Conservation (phyloP, 192 early-diverging fungal genomes). For the Umbelopsis sp. region DNA sequence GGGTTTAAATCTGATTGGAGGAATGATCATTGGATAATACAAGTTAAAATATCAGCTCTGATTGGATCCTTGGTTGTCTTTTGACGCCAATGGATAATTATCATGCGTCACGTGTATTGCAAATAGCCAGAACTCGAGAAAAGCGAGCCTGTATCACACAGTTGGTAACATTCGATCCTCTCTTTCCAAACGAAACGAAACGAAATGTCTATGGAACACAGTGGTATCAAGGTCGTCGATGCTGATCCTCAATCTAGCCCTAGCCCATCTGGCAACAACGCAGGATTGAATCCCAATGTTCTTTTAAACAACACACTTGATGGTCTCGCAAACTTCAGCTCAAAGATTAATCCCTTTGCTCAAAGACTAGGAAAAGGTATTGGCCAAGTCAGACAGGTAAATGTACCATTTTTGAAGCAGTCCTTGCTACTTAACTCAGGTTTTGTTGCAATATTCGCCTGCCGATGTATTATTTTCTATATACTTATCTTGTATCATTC, state of each 20-base stretch:
- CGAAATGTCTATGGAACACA: conserved; percentile 6
- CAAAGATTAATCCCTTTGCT: conserved; percentile 56
- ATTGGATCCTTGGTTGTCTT: background rate
- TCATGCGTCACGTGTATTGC: conserved; percentile 1
- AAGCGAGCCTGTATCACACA: no score
- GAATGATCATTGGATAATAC: background rate
- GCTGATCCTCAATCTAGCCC: conserved; percentile 26
- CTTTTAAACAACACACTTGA: conserved; percentile 44
- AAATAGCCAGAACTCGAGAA: background rate
- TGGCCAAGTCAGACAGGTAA: conserved; percentile 58
- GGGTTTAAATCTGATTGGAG: background rate
- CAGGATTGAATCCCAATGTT: conserved; percentile 31
- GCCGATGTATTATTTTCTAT: background rate
- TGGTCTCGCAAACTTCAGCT: conserved; percentile 49
- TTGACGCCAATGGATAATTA: background rate
- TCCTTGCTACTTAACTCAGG: background rate
- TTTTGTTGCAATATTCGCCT: background rate
- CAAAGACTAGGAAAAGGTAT: conserved; percentile 52
- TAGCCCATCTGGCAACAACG: background rate
- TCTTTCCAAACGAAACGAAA: background rate
- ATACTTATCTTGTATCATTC: conserved; percentile 9
- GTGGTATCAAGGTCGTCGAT: conserved; percentile 36
- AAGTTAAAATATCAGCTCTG: background rate
- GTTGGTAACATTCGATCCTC: no score
- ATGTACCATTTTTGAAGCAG: background rate